Conservation (phyloP, 1,284 basidiomycete species). For the Cutaneotrichosporon spelunceum region DNA sequence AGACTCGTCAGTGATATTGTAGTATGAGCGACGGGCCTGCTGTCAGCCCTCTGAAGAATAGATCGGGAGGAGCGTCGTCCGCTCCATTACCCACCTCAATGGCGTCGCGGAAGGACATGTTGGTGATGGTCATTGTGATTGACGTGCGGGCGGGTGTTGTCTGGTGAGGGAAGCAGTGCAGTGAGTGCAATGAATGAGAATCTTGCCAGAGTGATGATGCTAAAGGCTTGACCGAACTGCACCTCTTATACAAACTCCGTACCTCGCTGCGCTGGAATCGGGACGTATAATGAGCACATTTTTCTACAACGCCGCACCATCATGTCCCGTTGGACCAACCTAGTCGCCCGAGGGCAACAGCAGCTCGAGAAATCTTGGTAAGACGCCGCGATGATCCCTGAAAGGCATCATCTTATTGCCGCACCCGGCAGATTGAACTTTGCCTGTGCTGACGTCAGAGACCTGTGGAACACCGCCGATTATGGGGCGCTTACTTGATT, state of each 20-base stretch:
- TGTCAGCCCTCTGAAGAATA: conserved; percentile 1
- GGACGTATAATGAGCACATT: not conserved
- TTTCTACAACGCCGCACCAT: not conserved
- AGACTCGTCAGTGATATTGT: conserved; percentile 49
- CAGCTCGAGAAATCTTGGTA: conserved; percentile 10
- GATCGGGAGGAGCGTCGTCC: not conserved
- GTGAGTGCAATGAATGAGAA: not conserved
- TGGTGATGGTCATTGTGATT: conserved; percentile 15
- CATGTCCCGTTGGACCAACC: not conserved
- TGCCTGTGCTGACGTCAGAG: not conserved
- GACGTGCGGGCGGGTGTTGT: not conserved
- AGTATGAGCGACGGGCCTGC: conserved; percentile 52
- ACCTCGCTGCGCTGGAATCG: not conserved
- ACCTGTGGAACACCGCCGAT: not conserved
- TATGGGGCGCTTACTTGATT: not conserved
- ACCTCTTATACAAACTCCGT: not conserved
- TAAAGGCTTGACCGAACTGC: not conserved
- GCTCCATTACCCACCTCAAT: conserved; percentile 36
- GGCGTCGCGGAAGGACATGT: conserved; percentile 39
- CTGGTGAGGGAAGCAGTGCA: not conserved
- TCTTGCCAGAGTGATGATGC: not conserved
- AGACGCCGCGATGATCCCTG: conserved; percentile 4
- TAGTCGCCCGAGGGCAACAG: not conserved
- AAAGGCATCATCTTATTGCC: not conserved
- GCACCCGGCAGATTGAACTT: not conserved